phyloP scores from a whole-genome alignment of 805 yeast genomes.

The Candida coquimbonensis region DNA sequence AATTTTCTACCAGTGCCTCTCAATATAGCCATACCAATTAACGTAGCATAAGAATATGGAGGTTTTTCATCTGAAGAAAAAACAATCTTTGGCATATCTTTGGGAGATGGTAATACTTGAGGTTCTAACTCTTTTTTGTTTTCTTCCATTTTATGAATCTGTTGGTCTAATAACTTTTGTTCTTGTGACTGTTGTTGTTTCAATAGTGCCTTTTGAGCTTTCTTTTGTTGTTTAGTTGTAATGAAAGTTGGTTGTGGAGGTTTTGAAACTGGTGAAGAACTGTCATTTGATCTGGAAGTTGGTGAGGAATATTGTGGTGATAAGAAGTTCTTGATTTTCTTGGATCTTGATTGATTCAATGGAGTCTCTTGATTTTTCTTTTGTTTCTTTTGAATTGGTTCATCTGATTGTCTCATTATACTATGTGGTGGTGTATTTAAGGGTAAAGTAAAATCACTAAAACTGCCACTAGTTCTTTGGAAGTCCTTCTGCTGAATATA shows the following conservation, averaged over 20 bases:
- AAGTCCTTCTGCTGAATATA: neutral
- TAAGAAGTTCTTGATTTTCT: conserved; percentile 17
- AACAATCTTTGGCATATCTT: conserved; percentile 18
- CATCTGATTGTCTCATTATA: conserved; percentile 13
- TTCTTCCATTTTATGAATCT: neutral
- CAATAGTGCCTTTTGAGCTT: conserved; percentile 8
- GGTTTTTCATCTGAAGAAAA: conserved; percentile 49
- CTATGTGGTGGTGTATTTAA: conserved; percentile 25
- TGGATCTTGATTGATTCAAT: conserved; percentile 13
- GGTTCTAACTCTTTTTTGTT: conserved; percentile 4
- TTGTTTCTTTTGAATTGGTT: conserved; percentile 7
- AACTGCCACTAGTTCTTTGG: conserved; percentile 2
- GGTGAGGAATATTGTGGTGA: conserved; percentile 26
- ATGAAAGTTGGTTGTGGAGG: conserved; percentile 21
- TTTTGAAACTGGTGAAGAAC: conserved; percentile 7
- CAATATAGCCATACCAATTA: conserved; percentile 88
- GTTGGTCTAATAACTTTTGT: conserved; percentile 1
- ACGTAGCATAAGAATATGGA: conserved; percentile 88
- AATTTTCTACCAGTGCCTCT: conserved; percentile 68
- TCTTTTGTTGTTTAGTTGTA: conserved; percentile 10
- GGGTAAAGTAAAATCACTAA: conserved; percentile 13
- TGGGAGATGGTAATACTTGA: conserved; percentile 17
- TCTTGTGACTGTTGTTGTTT: conserved; percentile 5
- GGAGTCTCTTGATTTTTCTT: conserved; percentile 20
- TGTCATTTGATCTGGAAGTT: conserved; percentile 2